phyloP scores from a whole-genome alignment of 495 filamentous ascomycete species.

The Hypoxylon perforatum region DNA sequence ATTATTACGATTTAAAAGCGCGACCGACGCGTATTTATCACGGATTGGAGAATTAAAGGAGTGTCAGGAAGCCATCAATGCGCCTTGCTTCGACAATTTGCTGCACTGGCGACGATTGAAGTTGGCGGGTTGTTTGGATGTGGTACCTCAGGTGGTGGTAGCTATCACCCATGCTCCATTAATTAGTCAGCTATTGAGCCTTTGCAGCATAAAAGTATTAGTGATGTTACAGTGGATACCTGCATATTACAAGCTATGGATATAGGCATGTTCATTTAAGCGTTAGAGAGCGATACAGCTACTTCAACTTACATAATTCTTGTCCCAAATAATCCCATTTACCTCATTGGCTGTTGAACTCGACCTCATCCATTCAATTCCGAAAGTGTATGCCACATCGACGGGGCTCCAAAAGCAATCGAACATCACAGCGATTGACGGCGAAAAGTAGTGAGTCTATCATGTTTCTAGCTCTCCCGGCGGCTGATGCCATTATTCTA shows the following conservation, averaged over 20 bases:
- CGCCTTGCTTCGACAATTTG: constrained; percentile 2
- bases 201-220: too few species aligned
- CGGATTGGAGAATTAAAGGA: constrained; percentile 7
- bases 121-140: constrained; percentile 19
- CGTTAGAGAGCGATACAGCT: too few species aligned
- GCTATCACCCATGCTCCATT: constrained; percentile 11
- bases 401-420: constrained; percentile 17
- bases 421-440: constrained; percentile 3
- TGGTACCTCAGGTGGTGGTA: constrained; percentile 1
- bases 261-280: not conserved
- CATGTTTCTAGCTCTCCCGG: not conserved
- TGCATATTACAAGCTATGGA: not conserved
- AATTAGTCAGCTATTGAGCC: constrained; percentile 24
- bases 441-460: constrained; percentile 15
- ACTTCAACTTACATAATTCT: constrained; percentile 1
- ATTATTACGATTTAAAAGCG: not conserved
- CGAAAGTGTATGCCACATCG: constrained; percentile 12
- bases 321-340: constrained; percentile 10
- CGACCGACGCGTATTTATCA: constrained; percentile 32
- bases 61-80: constrained; percentile 5
- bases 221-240: too few species aligned
- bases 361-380: constrained; percentile 12
- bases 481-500: constrained; percentile 3
- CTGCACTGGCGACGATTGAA: constrained; percentile 11
- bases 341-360: constrained; percentile 29